Conservation (phyloP, 352 stramenopile species). For the Pythium sukuiense region DNA sequence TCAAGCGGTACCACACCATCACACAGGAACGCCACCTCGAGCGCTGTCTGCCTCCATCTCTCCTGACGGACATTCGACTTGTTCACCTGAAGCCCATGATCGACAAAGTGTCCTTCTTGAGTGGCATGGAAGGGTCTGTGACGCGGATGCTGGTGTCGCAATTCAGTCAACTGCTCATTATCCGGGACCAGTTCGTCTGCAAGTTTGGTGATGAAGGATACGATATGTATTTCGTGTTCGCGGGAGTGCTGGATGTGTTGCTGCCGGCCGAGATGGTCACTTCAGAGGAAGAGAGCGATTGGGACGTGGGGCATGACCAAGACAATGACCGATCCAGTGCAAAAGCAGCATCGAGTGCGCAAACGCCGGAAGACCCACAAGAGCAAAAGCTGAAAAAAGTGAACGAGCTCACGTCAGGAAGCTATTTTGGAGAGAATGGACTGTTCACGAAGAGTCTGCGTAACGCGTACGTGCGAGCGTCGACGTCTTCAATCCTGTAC, state of each 20-base stretch:
- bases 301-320: background rate
- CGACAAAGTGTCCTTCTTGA: constrained; percentile 52
- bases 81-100: constrained; percentile 55
- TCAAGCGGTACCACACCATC: constrained; percentile 56
- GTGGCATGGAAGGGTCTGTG: constrained; percentile 44
- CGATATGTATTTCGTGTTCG: constrained; percentile 70
- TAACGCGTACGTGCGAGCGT: constrained; percentile 40
- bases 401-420: constrained; percentile 37
- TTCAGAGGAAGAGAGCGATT: constrained; percentile 4
- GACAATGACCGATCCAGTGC: constrained; percentile 2
- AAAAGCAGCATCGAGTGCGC: background rate
- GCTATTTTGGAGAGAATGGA: constrained; percentile 45
- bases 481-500: constrained; percentile 54
- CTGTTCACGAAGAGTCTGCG: constrained; percentile 40
- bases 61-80: constrained; percentile 55
- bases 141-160: constrained; percentile 54
- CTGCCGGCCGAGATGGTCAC: constrained; percentile 22
- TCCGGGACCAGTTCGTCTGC: constrained; percentile 44
- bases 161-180: constrained; percentile 45
- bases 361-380: constrained; percentile 13
- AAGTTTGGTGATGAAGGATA: constrained; percentile 44
- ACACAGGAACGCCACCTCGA: constrained; percentile 49
- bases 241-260: constrained; percentile 41
- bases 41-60: constrained; percentile 43
- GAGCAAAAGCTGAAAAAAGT: constrained; percentile 29